phyloP scores from a whole-genome alignment of 1,139 yeast species.

The Debaryomycetaceae sp. region DNA sequence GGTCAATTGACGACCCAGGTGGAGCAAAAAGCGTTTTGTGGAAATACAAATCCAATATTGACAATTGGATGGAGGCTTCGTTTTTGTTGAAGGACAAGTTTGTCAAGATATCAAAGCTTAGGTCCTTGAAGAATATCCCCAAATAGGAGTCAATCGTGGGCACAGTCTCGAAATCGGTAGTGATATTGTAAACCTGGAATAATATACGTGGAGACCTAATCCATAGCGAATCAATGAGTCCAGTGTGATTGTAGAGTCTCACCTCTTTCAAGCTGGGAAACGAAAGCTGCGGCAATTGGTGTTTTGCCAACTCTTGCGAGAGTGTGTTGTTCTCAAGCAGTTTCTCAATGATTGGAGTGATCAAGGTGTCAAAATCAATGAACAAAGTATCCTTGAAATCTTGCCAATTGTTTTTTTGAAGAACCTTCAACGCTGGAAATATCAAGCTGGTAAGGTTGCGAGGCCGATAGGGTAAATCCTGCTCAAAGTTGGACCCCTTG shows the following conservation, averaged over 20 bases:
- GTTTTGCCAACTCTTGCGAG: conserved; percentile 39
- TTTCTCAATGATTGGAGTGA: conserved; percentile 34
- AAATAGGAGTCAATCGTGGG: conserved; percentile 59
- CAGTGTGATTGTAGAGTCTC: conserved; percentile 11
- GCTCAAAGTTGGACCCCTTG: conserved; percentile 22
- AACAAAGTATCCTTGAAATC: conserved; percentile 25
- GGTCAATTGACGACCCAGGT: conserved; percentile 80
- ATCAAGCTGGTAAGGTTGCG: conserved; percentile 49
- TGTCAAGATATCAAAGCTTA: conserved; percentile 68
- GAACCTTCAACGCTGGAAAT: conserved; percentile 46
- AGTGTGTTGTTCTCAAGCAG: conserved; percentile 34
- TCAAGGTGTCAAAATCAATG: conserved; percentile 27
- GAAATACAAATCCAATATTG: conserved; percentile 72
- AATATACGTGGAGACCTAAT: conserved; percentile 50
- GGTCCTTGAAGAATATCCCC: conserved; percentile 66
- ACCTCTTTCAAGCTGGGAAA: conserved; percentile 44
- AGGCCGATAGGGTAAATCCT: conserved; percentile 49
- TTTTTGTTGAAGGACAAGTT: conserved; percentile 84
- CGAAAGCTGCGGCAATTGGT: conserved; percentile 42
- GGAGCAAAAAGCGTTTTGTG: conserved; percentile 69
- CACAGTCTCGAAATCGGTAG: conserved; percentile 60
- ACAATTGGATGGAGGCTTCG: conserved; percentile 80
- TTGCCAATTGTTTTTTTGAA: conserved; percentile 27
- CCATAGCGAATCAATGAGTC: conserved; percentile 39
- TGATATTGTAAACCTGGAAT: conserved; percentile 58